Evolutionary conservation across 106 monocot genomes (phyloP).

Genomic region (Dioscorea zingiberensis): DNA sequence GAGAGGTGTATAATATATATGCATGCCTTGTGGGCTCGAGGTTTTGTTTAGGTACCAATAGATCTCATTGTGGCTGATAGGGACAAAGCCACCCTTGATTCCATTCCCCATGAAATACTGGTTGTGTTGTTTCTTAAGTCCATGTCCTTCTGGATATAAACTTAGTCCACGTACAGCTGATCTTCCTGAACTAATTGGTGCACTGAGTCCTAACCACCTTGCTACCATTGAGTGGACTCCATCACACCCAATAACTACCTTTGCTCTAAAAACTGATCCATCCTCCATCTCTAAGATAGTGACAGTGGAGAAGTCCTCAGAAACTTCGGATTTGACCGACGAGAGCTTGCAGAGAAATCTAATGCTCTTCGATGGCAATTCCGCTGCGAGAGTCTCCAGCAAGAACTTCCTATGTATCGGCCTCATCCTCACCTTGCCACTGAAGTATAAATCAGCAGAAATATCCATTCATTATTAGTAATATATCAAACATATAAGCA

Average conservation of each 20-base stretch:
- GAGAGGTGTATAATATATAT: too few species aligned
- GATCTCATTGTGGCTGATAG: constrained; percentile 20
- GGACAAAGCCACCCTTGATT: constrained; percentile 30
- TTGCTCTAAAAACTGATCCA: constrained; percentile 40
- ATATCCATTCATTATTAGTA: too few species aligned
- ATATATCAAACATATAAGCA: too few species aligned
- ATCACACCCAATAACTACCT: constrained; percentile 53
- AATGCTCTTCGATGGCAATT: constrained; percentile 33
- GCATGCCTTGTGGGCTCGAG: too few species aligned
- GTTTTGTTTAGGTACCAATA: constrained; percentile 27
- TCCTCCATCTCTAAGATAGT: constrained; percentile 36
- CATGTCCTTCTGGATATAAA: constrained; percentile 32
- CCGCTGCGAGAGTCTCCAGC: constrained; percentile 37
- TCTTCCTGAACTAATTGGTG: constrained; percentile 27
- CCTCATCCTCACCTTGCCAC: constrained; percentile 4
- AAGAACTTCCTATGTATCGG: constrained; percentile 35
- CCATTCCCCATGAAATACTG: constrained; percentile 21
- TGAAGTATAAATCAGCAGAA: background rate
- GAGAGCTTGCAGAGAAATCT: constrained; percentile 42
- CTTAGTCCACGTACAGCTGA: constrained; percentile 25
- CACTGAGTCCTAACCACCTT: constrained; percentile 37
- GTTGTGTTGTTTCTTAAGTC: constrained; percentile 3
- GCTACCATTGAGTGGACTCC: constrained; percentile 52
- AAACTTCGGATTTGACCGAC: constrained; percentile 24
- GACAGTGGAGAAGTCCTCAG: constrained; percentile 8